Percentiles rank a stretch among this genome's conserved stretches.
phyloP scores from a whole-genome alignment of 495 filamentous ascomycete species.

The Trichoderma virens region DNA sequence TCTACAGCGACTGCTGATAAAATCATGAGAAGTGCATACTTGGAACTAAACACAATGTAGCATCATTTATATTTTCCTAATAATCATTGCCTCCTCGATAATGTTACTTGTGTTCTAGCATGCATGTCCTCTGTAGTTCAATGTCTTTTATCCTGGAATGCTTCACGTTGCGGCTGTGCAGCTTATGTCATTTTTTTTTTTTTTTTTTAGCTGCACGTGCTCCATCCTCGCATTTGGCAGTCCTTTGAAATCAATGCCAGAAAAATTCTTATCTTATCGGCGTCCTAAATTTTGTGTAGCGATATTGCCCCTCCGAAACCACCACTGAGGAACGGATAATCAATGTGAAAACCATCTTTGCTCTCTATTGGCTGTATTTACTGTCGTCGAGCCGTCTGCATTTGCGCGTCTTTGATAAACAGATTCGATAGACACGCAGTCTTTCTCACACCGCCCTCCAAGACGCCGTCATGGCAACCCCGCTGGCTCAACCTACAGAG shows the following conservation, averaged over 20 bases:
- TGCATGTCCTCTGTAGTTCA: too few species aligned
- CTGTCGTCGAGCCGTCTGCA: background rate
- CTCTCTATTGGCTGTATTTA: background rate
- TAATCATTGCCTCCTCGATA: too few species aligned
- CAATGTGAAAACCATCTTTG: background rate
- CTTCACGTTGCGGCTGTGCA: too few species aligned
- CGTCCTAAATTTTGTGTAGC: background rate
- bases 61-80: too few species aligned
- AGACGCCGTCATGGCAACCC: slow-evolving; percentile 8
- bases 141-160: too few species aligned
- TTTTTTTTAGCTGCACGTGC: background rate
- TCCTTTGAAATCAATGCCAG: background rate
- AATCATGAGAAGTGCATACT: too few species aligned
- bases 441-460: background rate
- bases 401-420: background rate
- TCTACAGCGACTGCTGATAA: too few species aligned
- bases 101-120: too few species aligned
- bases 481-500: background rate
- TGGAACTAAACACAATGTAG: too few species aligned
- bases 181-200: too few species aligned
- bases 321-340: background rate
- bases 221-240: background rate
- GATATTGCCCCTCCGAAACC: background rate
- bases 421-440: background rate
- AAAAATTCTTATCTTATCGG: slow-evolving; percentile 5